phyloP scores from a whole-genome alignment of 2,329 filamentous ascomycete species.

The Pseudohalonectria lignicola region DNA sequence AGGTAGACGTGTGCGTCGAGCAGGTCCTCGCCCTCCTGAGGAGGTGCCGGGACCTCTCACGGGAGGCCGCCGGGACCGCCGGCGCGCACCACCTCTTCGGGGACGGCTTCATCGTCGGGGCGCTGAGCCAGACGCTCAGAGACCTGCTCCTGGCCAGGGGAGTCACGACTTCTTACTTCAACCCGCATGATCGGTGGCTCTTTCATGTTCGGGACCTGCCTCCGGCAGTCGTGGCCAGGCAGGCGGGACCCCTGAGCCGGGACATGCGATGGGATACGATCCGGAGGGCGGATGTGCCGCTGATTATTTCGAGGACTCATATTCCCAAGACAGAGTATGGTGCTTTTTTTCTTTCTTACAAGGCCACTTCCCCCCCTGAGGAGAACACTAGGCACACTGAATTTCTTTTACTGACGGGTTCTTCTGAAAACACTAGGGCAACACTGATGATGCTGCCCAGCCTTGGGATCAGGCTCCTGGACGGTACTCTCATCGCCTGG shows the following conservation, averaged over 20 bases:
- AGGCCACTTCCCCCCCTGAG: background rate
- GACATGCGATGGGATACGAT: conserved; percentile 46
- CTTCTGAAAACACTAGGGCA: conserved; percentile 17
- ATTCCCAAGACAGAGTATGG: conserved; percentile 42
- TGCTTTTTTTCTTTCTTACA: conserved; percentile 11
- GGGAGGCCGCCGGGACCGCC: conserved; percentile 7
- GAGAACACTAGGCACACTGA: too few species aligned
- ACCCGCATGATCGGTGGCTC: conserved; percentile 46
- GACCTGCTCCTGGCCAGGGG: conserved; percentile 13
- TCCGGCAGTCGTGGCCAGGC: conserved; percentile 3
- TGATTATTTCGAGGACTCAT: conserved; percentile 42
- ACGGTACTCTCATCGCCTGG: conserved; percentile 49
- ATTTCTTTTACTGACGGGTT: background rate
- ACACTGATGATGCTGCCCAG: conserved; percentile 33
- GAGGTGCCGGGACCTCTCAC: conserved; percentile 15
- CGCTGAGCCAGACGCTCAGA: conserved; percentile 25
- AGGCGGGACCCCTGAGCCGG: conserved; percentile 20
- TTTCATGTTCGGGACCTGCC: conserved; percentile 38
- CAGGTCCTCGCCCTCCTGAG: conserved; percentile 21
- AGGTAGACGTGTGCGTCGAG: conserved; percentile 14
- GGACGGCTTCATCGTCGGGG: conserved; percentile 23
- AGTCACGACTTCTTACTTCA: conserved; percentile 15
- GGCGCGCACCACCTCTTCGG: conserved; percentile 15
- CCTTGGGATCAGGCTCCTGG: conserved; percentile 29
- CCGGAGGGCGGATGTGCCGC: conserved; percentile 35